Percentiles rank a stretch among this genome's conserved stretches.
Evolutionary conservation across 2,329 filamentous ascomycete genomes (phyloP).

Genomic region (Dryadomyces sulphureus): DNA sequence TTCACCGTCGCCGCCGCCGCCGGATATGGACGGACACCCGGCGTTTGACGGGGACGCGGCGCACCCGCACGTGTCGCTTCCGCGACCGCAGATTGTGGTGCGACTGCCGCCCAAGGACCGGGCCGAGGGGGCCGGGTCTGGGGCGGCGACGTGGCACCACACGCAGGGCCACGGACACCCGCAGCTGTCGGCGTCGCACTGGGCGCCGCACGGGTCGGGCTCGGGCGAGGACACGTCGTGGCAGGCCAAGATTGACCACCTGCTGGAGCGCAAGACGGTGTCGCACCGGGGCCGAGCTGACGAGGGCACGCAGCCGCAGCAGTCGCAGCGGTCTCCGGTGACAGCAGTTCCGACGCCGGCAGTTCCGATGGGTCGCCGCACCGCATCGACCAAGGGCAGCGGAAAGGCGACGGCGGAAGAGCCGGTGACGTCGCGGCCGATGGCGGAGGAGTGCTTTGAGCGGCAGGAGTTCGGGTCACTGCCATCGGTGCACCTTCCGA

Average conservation of each 20-base stretch:
- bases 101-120: conserved; percentile 53
- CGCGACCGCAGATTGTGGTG: conserved; percentile 59
- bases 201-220: conserved; percentile 3
- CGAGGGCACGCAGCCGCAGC: not conserved
- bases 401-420: conserved; percentile 24
- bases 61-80: conserved; percentile 55
- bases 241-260: conserved; percentile 73
- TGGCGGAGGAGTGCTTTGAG: conserved; percentile 68
- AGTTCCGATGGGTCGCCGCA: too few relatives aligned
- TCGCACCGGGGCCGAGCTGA: conserved; percentile 16
- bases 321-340: too few relatives aligned
- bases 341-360: not conserved
- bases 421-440: conserved; percentile 45
- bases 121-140: conserved; percentile 9
- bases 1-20: conserved; percentile 59
- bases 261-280: conserved; percentile 53
- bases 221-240: conserved; percentile 18
- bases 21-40: conserved; percentile 54
- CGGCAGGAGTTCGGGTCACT: conserved; percentile 68
- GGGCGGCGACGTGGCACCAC: not conserved
- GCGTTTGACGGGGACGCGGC: conserved; percentile 52
- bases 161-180: not conserved
- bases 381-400: not conserved
- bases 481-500: conserved; percentile 55
- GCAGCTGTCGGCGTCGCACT: not conserved